Conservation (phyloP, 1,284 basidiomycete species). For the Puccinia polysora region DNA sequence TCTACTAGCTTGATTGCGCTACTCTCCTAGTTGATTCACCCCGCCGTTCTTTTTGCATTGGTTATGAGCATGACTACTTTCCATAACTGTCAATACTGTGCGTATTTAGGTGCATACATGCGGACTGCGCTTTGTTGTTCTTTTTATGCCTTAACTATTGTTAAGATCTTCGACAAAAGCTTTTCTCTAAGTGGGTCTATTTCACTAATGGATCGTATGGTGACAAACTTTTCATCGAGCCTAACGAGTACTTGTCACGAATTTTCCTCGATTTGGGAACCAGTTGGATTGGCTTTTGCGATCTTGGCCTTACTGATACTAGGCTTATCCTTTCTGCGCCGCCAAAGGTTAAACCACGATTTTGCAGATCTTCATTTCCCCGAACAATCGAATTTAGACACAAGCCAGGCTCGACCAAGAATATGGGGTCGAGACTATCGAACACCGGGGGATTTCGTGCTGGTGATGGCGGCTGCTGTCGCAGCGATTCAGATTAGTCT, state of each 20-base stretch:
- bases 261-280: background rate
- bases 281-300: constrained; percentile 24
- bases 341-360: constrained; percentile 21
- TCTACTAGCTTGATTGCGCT: too few relatives aligned
- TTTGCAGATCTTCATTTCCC: constrained; percentile 16
- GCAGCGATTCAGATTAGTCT: constrained; percentile 24
- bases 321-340: constrained; percentile 10
- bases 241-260: background rate
- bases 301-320: constrained; percentile 1
- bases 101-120: constrained; percentile 16
- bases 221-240: background rate
- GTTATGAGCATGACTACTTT: background rate
- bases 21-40: background rate
- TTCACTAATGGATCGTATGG: background rate
- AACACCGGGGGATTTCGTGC: constrained; percentile 16
- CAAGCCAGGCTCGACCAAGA: background rate
- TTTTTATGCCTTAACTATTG: constrained; percentile 18
- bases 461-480: constrained; percentile 3
- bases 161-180: constrained; percentile 19
- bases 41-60: background rate
- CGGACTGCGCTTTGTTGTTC: constrained; percentile 12
- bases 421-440: constrained; percentile 32
- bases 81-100: background rate
- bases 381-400: too few relatives aligned
- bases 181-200: background rate